Evolutionary conservation across 768 basidiomycete species (phyloP), one percentile per base, ranked within the genome.

Genomic region (Zangia roseola): DNA sequence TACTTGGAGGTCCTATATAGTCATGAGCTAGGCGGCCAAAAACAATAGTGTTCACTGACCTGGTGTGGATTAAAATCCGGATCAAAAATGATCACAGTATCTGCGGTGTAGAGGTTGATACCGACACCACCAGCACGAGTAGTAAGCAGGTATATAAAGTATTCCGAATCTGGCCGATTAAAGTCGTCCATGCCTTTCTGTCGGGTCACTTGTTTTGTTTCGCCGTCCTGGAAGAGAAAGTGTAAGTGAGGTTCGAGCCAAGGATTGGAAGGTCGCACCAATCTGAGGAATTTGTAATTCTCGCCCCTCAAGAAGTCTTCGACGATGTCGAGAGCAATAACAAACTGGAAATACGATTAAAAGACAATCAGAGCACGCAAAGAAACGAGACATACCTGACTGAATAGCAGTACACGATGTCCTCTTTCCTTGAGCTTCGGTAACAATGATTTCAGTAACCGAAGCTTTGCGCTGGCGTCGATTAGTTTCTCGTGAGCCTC

Each of bases 21-120:
- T 38, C 36, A 26, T 59, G 13, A 60, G 52, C n/a, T 10, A 52
- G 34, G 55, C 53, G 33, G 7, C 40, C 10, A 38, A 44, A 31
- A 43, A 34, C 23, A 34, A 25, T 31, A 42, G 25, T 28, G 12
- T 40, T 33, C 14, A 66, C 78, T 23, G 40, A 86, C 87, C 77
- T 88, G 88, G 69, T 97, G 93, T n/a, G 95, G 95, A 61, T 99
- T 99, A 68, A 94, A 99, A 71, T 99, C 97, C 0, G 94, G 93
- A 63, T 99, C 95, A 58, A 86, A 91, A 46, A 93, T 85, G 37
- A 93, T 87, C 24, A 94, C 93, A 0, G 94, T 95, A 65, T 97
- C 95, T 17, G 95, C 94, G 8, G 84, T 89, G 73, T 87, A 79
- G 25, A 92, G 80, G 64, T 97, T 98, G 66, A 98, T 88, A 44